Base-by-base conservation (phyloP, 2,329 filamentous ascomycete species). In the Neodidymelliopsis sp. region DNA sequence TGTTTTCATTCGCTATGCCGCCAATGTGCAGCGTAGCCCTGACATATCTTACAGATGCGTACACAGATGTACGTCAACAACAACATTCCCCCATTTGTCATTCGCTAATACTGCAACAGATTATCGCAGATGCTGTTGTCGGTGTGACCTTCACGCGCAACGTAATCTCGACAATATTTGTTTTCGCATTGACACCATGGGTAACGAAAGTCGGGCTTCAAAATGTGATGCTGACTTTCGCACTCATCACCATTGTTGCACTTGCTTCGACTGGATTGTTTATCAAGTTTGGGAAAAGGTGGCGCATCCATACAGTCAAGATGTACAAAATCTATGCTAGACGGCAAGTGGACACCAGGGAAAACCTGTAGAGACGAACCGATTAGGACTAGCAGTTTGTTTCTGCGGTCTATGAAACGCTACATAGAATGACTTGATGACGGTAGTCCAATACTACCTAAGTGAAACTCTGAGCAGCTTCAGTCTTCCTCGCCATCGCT, bases 131-230 rank as follows among this genome's bases (percentile, higher is more conserved):
- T 45, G 73, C 77, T 0, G 60, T 81, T 4, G 75, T 78, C 1
- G 74, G 64, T 0, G 65, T 81, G 0, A 76, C 76, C 0, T 74
- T 80, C 48, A 62, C 75, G 15, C 73, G 78, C 0, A 81, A 81
- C 38, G 49, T 69, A 3, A 68, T 79, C 35, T 70, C 69, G 18
- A 79, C 74, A 0, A 69, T 73, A 8, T 74, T 81, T 35, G 71
- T 80, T n/a, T 80, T 81, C 53, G 76, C 74, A 0, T 62, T 79
- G 12, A 65, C 71, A 0, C 73, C 75, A 1, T 79, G 77, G 74
- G 69, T 74, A 4, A 42, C 42, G 6, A 45, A 23, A 18, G 49
- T 53, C 6, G 37, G 38, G 9, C 37, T 53, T 3, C 44, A 53
- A 1, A 49, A 56, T 16, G 49, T 53, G 9, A 47, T 56, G 48